Conservation (phyloP, 75 land plant genomes). For the Pinus taeda region DNA sequence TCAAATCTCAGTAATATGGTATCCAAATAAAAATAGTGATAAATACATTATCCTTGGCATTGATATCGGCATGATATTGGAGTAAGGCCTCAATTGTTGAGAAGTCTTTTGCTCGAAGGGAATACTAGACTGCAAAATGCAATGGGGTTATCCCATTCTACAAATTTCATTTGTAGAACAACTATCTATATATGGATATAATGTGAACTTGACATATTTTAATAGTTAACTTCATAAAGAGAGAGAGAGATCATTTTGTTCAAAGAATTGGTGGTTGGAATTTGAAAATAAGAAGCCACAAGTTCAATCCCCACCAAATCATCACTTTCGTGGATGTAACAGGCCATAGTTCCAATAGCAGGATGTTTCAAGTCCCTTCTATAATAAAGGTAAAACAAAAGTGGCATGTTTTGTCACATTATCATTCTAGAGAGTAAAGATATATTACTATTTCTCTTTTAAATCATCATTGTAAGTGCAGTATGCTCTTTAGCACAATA, state of each 20-base stretch:
- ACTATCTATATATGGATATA: not conserved
- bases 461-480: too few species aligned
- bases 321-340: not conserved
- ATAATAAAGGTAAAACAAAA: too few species aligned
- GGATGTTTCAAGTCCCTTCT: too few species aligned
- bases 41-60: conserved; percentile 68
- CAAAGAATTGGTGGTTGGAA: not conserved
- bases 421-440: too few species aligned
- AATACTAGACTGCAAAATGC: conserved; percentile 86
- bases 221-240: conserved; percentile 3
- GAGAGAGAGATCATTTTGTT: too few species aligned
- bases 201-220: not conserved
- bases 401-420: too few species aligned
- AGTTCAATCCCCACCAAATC: not conserved
- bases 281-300: not conserved
- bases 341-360: too few species aligned
- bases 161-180: conserved; percentile 1
- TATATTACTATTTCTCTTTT: too few species aligned
- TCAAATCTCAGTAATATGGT: not conserved
- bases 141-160: conserved; percentile 98
- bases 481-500: too few species aligned
- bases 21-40: not conserved
- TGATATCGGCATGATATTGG: conserved; percentile 71
- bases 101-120: conserved; percentile 50
- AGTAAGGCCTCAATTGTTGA: conserved; percentile 65